Evolutionary conservation across 108 stramenopile genomes (phyloP).

Genomic region (Nitzschia sp.): DNA sequence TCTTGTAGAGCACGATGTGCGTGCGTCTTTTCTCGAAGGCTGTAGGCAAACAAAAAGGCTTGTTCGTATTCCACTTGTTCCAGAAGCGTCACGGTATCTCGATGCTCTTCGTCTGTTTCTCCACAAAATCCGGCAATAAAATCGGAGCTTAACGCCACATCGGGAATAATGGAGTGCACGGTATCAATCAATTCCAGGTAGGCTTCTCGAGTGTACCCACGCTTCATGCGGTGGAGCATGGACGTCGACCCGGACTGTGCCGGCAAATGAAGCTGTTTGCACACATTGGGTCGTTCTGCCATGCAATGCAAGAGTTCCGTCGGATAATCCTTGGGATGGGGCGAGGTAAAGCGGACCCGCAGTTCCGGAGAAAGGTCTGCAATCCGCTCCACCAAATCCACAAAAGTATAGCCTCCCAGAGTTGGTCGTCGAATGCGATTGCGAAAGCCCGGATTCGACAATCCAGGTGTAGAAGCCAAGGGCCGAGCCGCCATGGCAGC

Average conservation of each 20-base stretch:
- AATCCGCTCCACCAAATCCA: conserved; percentile 90
- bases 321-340: conserved; percentile 99
- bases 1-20: conserved; percentile 92
- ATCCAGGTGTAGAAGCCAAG: conserved; percentile 19
- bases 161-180: conserved; percentile 77
- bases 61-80: conserved; percentile 89
- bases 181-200: conserved; percentile 87
- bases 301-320: conserved; percentile 83
- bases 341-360: conserved; percentile 95
- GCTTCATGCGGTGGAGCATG: conserved; percentile 91
- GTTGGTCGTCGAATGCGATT: conserved; percentile 70
- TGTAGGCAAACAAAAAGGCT: conserved; percentile 98
- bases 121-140: conserved; percentile 98
- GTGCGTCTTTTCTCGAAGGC: conserved; percentile 92
- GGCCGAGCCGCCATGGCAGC: conserved; percentile 42
- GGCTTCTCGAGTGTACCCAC: conserved; percentile 95
- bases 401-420: conserved; percentile 90
- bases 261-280: conserved; percentile 94
- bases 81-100: conserved; percentile 89
- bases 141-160: conserved; percentile 93
- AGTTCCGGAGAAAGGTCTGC: conserved; percentile 88
- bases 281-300: conserved; percentile 91
- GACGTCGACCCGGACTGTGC: conserved; percentile 93
- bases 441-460: conserved; percentile 87
- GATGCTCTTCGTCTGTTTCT: conserved; percentile 96